A percentile compares a stretch with the other conserved stretches of the same genome.
Conservation (phyloP, 495 filamentous ascomycete species). For the Trichocladium antarcticum region DNA sequence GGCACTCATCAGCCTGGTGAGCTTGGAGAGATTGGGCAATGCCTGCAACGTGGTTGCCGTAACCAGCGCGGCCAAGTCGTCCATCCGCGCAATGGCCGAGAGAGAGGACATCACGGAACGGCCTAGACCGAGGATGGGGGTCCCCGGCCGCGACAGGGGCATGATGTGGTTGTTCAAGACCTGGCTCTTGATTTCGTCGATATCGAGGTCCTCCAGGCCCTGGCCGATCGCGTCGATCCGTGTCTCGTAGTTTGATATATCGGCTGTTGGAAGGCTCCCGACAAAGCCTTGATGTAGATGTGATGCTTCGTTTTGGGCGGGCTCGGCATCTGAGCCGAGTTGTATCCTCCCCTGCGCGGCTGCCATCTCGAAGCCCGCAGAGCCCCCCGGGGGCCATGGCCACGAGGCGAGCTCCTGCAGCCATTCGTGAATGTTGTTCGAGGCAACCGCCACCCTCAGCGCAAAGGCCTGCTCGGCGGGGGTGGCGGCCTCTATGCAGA, state of each 20-base stretch:
- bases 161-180: conserved; percentile 68
- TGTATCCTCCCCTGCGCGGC: conserved; percentile 31
- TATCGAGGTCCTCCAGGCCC: conserved; percentile 65
- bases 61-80: conserved; percentile 78
- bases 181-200: conserved; percentile 85
- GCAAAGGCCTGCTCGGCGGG: conserved; percentile 59
- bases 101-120: conserved; percentile 35
- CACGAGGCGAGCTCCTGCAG: conserved; percentile 63
- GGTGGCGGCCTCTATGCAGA: conserved; percentile 56
- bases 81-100: conserved; percentile 46
- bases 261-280: conserved; percentile 53
- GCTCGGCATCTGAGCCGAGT: conserved; percentile 4
- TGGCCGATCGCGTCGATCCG: conserved; percentile 68
- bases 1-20: conserved; percentile 54
- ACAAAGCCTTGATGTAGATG: conserved; percentile 42
- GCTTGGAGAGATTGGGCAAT: conserved; percentile 64
- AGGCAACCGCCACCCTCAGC: conserved; percentile 60
- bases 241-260: conserved; percentile 55
- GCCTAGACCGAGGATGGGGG: conserved; percentile 39
- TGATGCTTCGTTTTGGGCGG: conserved; percentile 17
- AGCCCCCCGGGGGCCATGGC: conserved; percentile 57
- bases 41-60: conserved; percentile 81
- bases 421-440: conserved; percentile 66
- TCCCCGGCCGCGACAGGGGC: conserved; percentile 42
- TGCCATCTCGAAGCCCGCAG: conserved; percentile 46